phyloP scores from a whole-genome alignment of 371 early-diverging fungal species.

The Mucor ambiguus region DNA sequence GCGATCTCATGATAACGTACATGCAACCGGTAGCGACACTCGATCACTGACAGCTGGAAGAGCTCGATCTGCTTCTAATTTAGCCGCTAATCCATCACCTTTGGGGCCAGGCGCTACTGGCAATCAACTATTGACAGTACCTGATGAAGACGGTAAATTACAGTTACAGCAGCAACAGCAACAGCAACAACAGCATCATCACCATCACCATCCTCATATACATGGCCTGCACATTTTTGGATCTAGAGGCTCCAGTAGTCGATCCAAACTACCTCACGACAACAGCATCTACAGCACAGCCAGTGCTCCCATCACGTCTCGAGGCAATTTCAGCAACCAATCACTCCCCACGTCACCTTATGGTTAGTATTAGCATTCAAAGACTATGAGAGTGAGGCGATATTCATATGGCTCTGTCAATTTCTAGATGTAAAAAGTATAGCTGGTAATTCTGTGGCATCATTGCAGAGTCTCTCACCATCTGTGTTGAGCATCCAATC shows the following conservation, averaged over 20 bases:
- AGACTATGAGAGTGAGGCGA: too few species aligned
- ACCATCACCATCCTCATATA: constrained; percentile 22
- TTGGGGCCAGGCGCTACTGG: constrained; percentile 3
- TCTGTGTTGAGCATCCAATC: constrained; percentile 30
- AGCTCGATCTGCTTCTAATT: constrained; percentile 25
- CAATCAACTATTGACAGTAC: constrained; percentile 17
- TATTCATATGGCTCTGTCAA: background rate
- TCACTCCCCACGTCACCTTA: constrained; percentile 18
- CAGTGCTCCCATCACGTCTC: background rate
- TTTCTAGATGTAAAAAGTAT: constrained; percentile 16
- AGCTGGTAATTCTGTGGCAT: constrained; percentile 22
- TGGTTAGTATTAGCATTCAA: background rate
- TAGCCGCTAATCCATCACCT: constrained; percentile 14
- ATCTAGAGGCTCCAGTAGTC: constrained; percentile 26
- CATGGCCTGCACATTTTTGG: constrained; percentile 33
- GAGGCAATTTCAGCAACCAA: constrained; percentile 14
- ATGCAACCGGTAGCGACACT: background rate
- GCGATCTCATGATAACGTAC: constrained; percentile 20
- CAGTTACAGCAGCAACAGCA: background rate
- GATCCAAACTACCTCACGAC: constrained; percentile 1
- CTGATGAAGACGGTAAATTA: constrained; percentile 7
- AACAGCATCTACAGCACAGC: background rate
- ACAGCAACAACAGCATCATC: background rate
- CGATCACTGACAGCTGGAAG: constrained; percentile 8
- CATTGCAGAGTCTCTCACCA: constrained; percentile 31